Base-by-base conservation (phyloP, 331 rosid species). In the Dryas integrifolia region DNA sequence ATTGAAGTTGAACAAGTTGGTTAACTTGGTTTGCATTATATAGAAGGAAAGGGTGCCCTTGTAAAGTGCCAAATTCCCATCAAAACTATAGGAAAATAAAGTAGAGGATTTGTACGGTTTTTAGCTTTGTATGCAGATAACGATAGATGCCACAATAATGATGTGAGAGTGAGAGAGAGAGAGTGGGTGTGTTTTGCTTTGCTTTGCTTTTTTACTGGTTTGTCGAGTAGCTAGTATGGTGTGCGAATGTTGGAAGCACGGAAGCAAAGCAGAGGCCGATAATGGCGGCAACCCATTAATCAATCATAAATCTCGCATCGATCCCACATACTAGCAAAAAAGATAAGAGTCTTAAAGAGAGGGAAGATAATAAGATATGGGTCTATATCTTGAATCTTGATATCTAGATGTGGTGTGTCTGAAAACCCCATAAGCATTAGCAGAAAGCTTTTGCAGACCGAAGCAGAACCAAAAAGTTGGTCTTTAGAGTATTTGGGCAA, bases 241-340 rank as follows among this genome's bases (percentile, higher is more conserved):
- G 86, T 89, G 96, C 90, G 96, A 91, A 91, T 91, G 97, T 91
- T 89, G 93, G 96, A 87, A 87, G 90, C 78, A 91, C 84, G 97
- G 97, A 86, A 75, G 96, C 96, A 89, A 78, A 82, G 74, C 87
- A 87, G 80, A 85, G 96, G 86, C 69, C 82, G 67, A 82, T 83
- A 82, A 76, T 85, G 86, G 91, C 91, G 96, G 97, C 91, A 85
- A 87, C 86, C 92, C 92, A 82, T 81, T 64, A 72, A 76, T 73
- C 82, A 58, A 49, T 77, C 75, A 80, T 82, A 65, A 72, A 75
- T 76, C 67, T 62, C 35, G 35, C 35, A 30, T 75, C 82, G 69
- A 69, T 82, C 80, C 47, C 76, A 38, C 75, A n/a, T 68, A 60
- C 73, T 12, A 3, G 16, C 3, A 50, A 16, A 18, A 13, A 43